These are phyloP conservation scores for Trichophyton mentagrophytes DNA, from an alignment of 2,329 filamentous ascomycete species.

Conservation along the genomic window DNA sequence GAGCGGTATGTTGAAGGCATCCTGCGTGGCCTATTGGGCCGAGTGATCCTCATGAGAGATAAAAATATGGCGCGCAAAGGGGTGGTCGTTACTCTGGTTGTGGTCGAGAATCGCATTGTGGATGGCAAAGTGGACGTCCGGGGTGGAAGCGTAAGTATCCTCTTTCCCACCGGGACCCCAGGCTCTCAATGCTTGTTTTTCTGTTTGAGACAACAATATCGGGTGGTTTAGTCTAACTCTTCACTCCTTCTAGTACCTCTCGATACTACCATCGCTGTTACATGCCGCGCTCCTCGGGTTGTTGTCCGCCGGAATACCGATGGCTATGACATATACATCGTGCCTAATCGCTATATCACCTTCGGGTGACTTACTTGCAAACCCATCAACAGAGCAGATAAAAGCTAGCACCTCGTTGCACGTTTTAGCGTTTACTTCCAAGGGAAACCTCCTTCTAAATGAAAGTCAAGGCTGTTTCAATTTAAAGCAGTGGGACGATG, in stretches of 20 bases:
- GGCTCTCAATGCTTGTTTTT: neutral
- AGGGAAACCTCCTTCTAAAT: conserved; percentile 58
- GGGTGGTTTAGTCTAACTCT: neutral
- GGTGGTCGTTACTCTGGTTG: conserved; percentile 32
- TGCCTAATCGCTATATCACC: conserved; percentile 48
- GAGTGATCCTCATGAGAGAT: conserved; percentile 33
- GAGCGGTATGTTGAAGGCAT: conserved; percentile 67
- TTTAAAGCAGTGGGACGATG: conserved; percentile 60
- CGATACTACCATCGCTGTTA: conserved; percentile 66
- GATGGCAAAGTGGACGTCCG: conserved; percentile 21
- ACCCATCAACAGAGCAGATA: conserved; percentile 52
- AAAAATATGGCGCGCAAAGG: conserved; percentile 30
- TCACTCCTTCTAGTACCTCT: conserved; percentile 48
- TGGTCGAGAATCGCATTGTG: conserved; percentile 25
- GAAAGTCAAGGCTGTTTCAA: conserved; percentile 75
- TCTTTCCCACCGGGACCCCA: neutral
- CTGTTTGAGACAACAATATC: too few relatives aligned
- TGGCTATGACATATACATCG: conserved; percentile 59
- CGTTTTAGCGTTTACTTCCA: conserved; percentile 68
- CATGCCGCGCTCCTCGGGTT: conserved; percentile 69
- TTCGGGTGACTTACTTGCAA: conserved; percentile 36
- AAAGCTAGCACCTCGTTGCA: conserved; percentile 58
- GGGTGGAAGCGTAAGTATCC: conserved; percentile 27
- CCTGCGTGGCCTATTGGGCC: conserved; percentile 25
- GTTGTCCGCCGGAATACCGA: conserved; percentile 67